Conservation (phyloP, 306 rosid genomes). For the Fagus sylvatica region DNA sequence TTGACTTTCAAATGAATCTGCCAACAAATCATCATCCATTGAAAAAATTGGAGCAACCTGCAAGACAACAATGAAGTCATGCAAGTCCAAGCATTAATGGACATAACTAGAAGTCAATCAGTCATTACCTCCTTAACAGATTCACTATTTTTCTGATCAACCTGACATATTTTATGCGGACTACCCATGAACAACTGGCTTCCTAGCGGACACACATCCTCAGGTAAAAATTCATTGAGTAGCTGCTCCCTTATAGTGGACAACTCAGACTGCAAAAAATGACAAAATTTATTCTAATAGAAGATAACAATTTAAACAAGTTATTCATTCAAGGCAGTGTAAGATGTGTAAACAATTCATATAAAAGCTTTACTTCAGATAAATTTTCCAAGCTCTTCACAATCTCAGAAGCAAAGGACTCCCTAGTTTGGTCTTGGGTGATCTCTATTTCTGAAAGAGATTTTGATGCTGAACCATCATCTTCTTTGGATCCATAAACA, state of each 20-base stretch:
- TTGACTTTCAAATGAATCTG: conserved; percentile 59
- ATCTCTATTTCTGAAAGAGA: background rate
- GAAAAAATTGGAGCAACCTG: conserved; percentile 53
- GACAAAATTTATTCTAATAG: background rate
- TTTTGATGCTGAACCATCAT: background rate
- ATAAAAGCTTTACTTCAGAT: background rate
- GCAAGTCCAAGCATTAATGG: conserved; percentile 21
- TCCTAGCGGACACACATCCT: conserved; percentile 58
- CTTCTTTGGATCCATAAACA: conserved; percentile 1
- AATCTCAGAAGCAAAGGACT: conserved; percentile 1
- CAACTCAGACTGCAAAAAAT: conserved; percentile 33
- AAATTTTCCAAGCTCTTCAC: background rate
- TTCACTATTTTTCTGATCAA: conserved; percentile 24
- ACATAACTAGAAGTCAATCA: background rate
- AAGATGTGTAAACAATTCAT: background rate
- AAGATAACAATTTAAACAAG: background rate
- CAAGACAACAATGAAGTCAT: conserved; percentile 20
- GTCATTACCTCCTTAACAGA: conserved; percentile 31
- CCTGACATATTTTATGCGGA: conserved; percentile 40
- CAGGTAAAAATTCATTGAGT: conserved; percentile 59
- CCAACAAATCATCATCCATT: conserved; percentile 56
- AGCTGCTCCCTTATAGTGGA: conserved; percentile 58
- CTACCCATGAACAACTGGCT: conserved; percentile 48
- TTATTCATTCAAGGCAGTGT: background rate
- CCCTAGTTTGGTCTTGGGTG: background rate